Conservation (phyloP, 2,329 filamentous ascomycete genomes). For the Capronia epimyces region DNA sequence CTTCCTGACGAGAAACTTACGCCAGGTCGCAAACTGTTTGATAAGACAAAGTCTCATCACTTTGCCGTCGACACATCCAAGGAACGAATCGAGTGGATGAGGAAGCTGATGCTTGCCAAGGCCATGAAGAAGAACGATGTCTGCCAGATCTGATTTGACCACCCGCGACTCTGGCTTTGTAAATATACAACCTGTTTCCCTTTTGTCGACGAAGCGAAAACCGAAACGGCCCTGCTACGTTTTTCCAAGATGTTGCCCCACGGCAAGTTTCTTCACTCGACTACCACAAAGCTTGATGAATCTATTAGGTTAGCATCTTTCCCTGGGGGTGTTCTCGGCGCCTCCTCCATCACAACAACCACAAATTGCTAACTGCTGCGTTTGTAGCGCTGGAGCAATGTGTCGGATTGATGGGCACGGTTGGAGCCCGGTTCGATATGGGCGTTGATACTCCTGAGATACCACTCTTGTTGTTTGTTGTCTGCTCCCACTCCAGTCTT, state of each 20-base stretch:
- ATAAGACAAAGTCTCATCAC: slow-evolving; percentile 74
- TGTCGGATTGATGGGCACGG: background rate
- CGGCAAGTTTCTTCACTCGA: slow-evolving; percentile 19
- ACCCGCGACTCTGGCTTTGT: background rate
- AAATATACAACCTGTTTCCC: background rate
- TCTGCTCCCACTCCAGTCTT: background rate
- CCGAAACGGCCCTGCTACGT: slow-evolving; percentile 18
- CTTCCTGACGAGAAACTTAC: slow-evolving; percentile 41
- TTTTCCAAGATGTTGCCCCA: slow-evolving; percentile 19
- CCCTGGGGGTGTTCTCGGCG: background rate
- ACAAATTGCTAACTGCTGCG: background rate
- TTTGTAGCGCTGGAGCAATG: background rate
- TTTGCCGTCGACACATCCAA: slow-evolving; percentile 84
- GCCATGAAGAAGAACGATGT: slow-evolving; percentile 30
- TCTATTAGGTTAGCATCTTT: background rate
- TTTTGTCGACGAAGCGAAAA: slow-evolving; percentile 4
- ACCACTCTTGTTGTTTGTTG: background rate
- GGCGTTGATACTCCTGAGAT: background rate
- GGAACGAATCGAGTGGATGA: slow-evolving; percentile 85
- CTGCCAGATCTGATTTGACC: slow-evolving; percentile 12
- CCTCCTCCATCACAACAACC: background rate
- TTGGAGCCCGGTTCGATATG: background rate
- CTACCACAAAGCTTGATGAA: background rate
- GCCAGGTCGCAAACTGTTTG: slow-evolving; percentile 35
- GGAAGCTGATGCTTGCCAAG: slow-evolving; percentile 44